phyloP scores from a whole-genome alignment of 2,329 filamentous ascomycete species.

The Xylariales sp. region DNA sequence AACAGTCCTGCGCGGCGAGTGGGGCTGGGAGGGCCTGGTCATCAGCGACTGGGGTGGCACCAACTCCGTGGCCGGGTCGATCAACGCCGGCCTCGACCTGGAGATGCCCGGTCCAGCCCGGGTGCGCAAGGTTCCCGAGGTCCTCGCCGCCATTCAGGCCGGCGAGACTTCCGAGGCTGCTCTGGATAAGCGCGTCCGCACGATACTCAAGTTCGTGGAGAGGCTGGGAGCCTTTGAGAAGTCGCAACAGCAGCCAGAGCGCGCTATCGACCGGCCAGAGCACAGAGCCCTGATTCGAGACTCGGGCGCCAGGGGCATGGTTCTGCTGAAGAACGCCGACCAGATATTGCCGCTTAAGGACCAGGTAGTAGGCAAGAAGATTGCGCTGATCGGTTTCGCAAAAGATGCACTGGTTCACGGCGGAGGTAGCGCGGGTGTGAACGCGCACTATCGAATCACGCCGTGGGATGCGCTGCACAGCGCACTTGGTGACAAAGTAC shows the following conservation, averaged over 20 bases:
- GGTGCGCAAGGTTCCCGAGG: slow-evolving; percentile 22
- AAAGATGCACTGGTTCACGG: slow-evolving; percentile 12
- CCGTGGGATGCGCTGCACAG: slow-evolving; percentile 11
- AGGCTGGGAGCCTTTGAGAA: too few species aligned
- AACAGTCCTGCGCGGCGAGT: slow-evolving; percentile 48
- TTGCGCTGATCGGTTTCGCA: slow-evolving; percentile 13
- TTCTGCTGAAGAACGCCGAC: slow-evolving; percentile 60
- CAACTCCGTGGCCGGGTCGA: slow-evolving; percentile 47
- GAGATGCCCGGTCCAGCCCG: slow-evolving; percentile 56
- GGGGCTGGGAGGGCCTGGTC: slow-evolving; percentile 51
- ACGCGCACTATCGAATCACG: slow-evolving; percentile 11
- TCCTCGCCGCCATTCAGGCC: neutral
- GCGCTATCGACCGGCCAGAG: slow-evolving; percentile 26
- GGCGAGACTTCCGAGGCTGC: too few species aligned
- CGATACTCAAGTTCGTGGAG: too few species aligned
- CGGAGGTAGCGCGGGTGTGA: slow-evolving; percentile 11
- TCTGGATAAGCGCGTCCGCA: too few species aligned
- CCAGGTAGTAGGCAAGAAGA: slow-evolving; percentile 24
- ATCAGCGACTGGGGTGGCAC: slow-evolving; percentile 59
- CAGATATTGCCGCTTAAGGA: slow-evolving; percentile 47
- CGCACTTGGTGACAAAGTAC: slow-evolving; percentile 8
- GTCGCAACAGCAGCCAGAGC: too few species aligned
- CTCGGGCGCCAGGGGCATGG: slow-evolving; percentile 53
- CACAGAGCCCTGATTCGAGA: slow-evolving; percentile 40
- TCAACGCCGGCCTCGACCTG: slow-evolving; percentile 49